Percentiles rank a stretch among this genome's conserved stretches.
Conservation (phyloP, 106 monocot species). For the Posidonia australis region DNA sequence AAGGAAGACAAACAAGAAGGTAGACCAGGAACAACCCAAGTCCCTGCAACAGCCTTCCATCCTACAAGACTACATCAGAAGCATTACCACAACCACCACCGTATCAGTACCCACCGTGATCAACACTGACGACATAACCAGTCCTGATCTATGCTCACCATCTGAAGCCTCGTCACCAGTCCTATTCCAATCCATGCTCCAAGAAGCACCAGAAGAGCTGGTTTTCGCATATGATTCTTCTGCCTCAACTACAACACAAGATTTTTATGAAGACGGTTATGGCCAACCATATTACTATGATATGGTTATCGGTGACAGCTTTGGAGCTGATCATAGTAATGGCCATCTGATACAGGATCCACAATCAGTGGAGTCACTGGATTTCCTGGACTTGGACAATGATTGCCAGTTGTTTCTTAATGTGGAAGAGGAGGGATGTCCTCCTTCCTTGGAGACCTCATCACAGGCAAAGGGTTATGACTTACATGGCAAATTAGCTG, state of each 20-base stretch:
- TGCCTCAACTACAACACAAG: neutral
- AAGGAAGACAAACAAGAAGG: slow-evolving; percentile 32
- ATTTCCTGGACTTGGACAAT: slow-evolving; percentile 12
- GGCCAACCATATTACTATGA: neutral
- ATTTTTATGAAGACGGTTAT: neutral
- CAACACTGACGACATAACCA: too few species aligned
- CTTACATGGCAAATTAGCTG: neutral
- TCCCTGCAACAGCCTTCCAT: slow-evolving; percentile 12
- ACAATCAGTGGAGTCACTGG: neutral
- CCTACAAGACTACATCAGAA: slow-evolving; percentile 59
- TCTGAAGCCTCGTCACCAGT: neutral
- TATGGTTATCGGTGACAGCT: neutral
- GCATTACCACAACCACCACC: neutral
- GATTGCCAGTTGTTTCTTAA: neutral
- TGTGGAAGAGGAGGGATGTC: neutral
- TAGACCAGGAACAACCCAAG: neutral
- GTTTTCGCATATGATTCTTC: neutral
- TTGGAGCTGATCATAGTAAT: too few species aligned
- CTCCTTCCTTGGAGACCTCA: too few species aligned
- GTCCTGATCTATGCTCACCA: neutral
- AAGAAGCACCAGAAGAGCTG: neutral
- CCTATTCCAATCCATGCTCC: neutral
- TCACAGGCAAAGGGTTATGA: too few species aligned
- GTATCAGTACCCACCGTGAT: too few species aligned
- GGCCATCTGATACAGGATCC: neutral